phyloP scores from a whole-genome alignment of 148 eudicot species.

The Salicornia ramosissima region DNA sequence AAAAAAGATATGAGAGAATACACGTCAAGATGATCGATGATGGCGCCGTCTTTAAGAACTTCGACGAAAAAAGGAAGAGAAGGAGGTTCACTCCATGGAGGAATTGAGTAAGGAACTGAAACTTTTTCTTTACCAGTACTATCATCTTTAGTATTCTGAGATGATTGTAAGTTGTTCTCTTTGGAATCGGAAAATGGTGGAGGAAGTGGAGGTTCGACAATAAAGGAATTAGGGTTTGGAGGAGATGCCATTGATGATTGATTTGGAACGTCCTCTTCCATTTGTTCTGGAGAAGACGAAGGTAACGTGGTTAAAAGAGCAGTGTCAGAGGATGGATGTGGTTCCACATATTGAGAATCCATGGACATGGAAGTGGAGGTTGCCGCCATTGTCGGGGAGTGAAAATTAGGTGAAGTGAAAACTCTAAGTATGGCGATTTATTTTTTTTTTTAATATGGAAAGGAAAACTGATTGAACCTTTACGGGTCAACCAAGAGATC shows the following conservation, averaged over 20 bases:
- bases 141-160: slow-evolving; percentile 9
- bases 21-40: slow-evolving; percentile 68
- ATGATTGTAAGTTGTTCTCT: background rate
- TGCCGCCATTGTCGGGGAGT: slow-evolving; percentile 33
- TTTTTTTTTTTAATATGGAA: no score
- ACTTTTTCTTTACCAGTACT: slow-evolving; percentile 18
- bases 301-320: slow-evolving; percentile 13
- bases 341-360: slow-evolving; percentile 19
- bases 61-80: slow-evolving; percentile 54
- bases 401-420: background rate
- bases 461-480: no score
- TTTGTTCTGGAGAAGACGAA: background rate
- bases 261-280: slow-evolving; percentile 9
- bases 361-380: slow-evolving; percentile 26
- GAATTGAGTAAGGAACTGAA: slow-evolving; percentile 60
- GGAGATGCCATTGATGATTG: slow-evolving; percentile 36
- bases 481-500: no score
- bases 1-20: slow-evolving; percentile 15
- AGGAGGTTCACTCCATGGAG: slow-evolving; percentile 80
- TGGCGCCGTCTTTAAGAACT: slow-evolving; percentile 82
- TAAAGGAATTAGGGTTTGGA: slow-evolving; percentile 27
- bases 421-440: no score
- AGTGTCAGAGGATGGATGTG: slow-evolving; percentile 24
- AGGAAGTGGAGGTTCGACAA: slow-evolving; percentile 21
- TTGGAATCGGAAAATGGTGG: slow-evolving; percentile 2